phyloP scores from a whole-genome alignment of 2,329 filamentous ascomycete species.

The Monosporascus sp. region DNA sequence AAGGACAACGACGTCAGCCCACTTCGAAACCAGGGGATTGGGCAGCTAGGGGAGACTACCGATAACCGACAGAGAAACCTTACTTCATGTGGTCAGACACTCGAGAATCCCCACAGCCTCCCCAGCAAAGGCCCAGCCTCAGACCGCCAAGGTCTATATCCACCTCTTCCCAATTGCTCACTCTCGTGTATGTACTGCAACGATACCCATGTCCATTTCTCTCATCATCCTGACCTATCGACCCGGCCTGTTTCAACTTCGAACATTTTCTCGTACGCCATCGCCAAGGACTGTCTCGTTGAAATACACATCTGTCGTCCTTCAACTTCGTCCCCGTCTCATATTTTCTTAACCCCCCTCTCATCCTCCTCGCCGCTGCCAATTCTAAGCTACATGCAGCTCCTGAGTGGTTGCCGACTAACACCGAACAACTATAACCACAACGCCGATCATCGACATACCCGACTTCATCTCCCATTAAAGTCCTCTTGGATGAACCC shows the following conservation, averaged over 20 bases:
- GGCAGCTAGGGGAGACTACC: neutral
- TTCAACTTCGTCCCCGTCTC: neutral
- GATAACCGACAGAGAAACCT: neutral
- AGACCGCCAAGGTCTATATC: neutral
- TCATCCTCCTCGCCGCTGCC: neutral
- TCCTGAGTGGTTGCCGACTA: neutral
- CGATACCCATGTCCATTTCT: neutral
- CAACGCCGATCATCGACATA: neutral
- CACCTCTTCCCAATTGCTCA: neutral
- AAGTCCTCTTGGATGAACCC: neutral
- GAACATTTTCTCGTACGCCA: slow-evolving; percentile 12
- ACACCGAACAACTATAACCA: neutral
- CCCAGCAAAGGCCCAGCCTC: neutral
- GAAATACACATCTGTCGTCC: slow-evolving; percentile 16
- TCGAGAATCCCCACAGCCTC: neutral
- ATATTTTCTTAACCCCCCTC: neutral
- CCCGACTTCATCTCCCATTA: neutral
- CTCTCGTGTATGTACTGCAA: no score
- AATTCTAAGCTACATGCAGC: no score
- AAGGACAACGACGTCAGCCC: neutral
- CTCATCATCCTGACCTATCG: slow-evolving; percentile 6
- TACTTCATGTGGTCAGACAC: neutral
- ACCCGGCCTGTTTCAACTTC: slow-evolving; percentile 22
- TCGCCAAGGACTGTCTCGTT: slow-evolving; percentile 17
- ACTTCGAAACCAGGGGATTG: neutral